Evolutionary conservation across 2,329 filamentous ascomycete species (phyloP), one percentile per base, ranked within the genome.

Genomic region (Exophiala aquamarina): DNA sequence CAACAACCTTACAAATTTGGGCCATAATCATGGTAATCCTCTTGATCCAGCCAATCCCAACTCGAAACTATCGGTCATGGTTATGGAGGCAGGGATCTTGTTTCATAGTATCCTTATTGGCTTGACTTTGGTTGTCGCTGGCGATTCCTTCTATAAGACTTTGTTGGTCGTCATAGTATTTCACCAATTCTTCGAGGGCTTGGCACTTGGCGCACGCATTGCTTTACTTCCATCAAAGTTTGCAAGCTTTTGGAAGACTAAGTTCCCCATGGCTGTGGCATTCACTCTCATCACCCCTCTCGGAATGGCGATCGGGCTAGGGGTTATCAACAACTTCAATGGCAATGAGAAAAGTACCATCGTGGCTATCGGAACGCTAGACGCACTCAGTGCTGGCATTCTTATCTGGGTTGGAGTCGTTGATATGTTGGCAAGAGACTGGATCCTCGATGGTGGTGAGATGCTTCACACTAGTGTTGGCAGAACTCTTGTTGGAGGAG

Each of bases 301-400:
- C 21, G 87, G 87, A 9, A 91, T 91, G 86, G 85, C 82, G 0
- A 89, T 92, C 50, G 87, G 87, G 1, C 82, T 89, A 26, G 85
- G 84, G 2, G 84, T 87, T 3, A 67, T 90, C 20, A 68, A 83
- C 29, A 64, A 73, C 7, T 90, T 89, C 68, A 90, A 91, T 58
- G 86, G 85, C 3, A 89, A 87, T 58, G 78, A 87, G 56, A 77
- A 74, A 3, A 73, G 74, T 2, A 90, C 86, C 0, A 72, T 89
- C 32, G 66, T 90, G 34, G 82, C 86, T 2, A 81, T 90, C 28
- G 87, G 86, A 1, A 88, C 85, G 0, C 71, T 91, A 1, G 83
- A 91, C 63, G 84, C 86, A 4, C 61, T 90, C 8, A 87, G 82
- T 1, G 85, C 87, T 0, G 87, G 87, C 20, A 87, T 92, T 35